Percentiles rank a stretch among this genome's conserved stretches.
These are phyloP conservation scores for Huntiella bhutanensis DNA, from an alignment of 2,329 filamentous ascomycete species.

Conservation along the genomic window DNA sequence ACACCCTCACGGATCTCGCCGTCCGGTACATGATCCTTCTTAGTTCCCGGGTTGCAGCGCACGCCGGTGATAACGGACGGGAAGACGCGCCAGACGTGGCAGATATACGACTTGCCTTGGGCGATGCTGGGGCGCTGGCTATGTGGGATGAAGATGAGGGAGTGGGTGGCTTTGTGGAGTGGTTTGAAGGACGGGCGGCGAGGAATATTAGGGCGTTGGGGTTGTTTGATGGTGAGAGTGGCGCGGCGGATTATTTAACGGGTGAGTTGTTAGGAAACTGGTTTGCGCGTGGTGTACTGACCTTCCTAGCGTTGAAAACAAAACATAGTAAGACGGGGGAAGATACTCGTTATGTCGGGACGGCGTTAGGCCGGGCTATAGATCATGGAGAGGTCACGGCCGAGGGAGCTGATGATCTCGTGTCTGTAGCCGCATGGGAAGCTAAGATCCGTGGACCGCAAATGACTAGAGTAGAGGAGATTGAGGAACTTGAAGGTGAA, in stretches of 20 bases:
- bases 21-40: conserved; percentile 63
- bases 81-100: conserved; percentile 35
- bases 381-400: conserved; percentile 57
- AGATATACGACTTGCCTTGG: conserved; percentile 71
- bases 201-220: conserved; percentile 68
- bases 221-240: conserved; percentile 44
- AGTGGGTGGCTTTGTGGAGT: conserved; percentile 58
- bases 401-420: conserved; percentile 41
- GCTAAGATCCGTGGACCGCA: conserved; percentile 20
- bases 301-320: conserved; percentile 53
- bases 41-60: conserved; percentile 49
- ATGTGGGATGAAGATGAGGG: conserved; percentile 54
- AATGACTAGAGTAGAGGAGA: not conserved
- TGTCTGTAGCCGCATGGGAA: conserved; percentile 49
- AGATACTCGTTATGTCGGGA: conserved; percentile 70
- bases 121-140: conserved; percentile 63
- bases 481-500: not conserved
- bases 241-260: conserved; percentile 51
- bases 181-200: conserved; percentile 58
- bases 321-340: conserved; percentile 82
- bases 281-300: not conserved
- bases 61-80: conserved; percentile 50
- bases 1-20: conserved; percentile 73
- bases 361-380: conserved; percentile 54
- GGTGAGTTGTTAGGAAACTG: conserved; percentile 23